These are phyloP conservation scores for Colletotrichum graminicola DNA, from an alignment of 2,329 filamentous ascomycete genomes.

Conservation along the genomic window DNA sequence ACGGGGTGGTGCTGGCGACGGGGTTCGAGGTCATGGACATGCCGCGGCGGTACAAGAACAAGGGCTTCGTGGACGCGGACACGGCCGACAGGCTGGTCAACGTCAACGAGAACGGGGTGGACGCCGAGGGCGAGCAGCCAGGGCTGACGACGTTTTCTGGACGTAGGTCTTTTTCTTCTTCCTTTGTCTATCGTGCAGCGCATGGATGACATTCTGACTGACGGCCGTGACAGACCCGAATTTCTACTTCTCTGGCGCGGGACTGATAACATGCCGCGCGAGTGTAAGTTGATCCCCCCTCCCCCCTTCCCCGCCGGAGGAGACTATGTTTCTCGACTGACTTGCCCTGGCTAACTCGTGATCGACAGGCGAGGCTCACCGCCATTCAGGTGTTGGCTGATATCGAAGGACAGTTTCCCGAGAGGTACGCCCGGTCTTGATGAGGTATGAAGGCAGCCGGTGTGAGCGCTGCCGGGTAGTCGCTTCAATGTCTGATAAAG, in stretches of 20 bases:
- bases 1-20: conserved; percentile 58
- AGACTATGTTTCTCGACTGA: background rate
- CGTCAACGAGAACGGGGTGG: conserved; percentile 8
- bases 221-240: conserved; percentile 20
- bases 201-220: background rate
- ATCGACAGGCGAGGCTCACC: conserved; percentile 12
- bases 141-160: conserved; percentile 27
- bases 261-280: background rate
- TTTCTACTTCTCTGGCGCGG: conserved; percentile 31
- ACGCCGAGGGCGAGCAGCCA: conserved; percentile 29
- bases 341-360: background rate
- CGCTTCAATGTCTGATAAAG: background rate
- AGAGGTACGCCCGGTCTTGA: conserved; percentile 20
- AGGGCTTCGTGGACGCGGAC: conserved; percentile 26
- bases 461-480: too few relatives aligned
- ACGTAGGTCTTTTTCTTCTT: conserved; percentile 13
- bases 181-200: background rate
- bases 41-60: conserved; percentile 45
- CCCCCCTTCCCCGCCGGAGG: background rate
- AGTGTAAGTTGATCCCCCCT: conserved; percentile 6
- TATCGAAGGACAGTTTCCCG: conserved; percentile 21
- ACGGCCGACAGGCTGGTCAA: conserved; percentile 31
- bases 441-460: background rate
- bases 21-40: conserved; percentile 56
- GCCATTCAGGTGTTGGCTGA: conserved; percentile 34